phyloP scores from a whole-genome alignment of 371 early-diverging fungal genomes.

The Mucor lusitanicus region DNA sequence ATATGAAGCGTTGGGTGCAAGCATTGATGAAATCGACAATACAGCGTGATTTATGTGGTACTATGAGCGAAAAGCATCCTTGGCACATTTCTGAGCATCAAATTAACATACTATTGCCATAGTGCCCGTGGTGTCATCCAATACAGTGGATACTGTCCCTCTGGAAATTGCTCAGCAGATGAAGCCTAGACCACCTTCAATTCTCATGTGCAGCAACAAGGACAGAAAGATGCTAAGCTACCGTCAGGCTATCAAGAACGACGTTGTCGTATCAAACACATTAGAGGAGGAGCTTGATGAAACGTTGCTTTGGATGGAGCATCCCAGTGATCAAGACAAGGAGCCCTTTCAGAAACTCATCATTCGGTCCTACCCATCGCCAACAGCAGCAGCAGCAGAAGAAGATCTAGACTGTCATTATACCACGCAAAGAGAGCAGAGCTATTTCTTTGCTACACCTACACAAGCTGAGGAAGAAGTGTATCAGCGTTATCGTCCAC shows the following conservation, averaged over 20 bases:
- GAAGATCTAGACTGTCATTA: not conserved
- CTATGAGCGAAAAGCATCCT: no score
- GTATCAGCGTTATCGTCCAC: not conserved
- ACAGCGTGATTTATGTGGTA: conserved; percentile 42
- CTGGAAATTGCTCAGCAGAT: conserved; percentile 58
- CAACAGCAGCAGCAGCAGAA: not conserved
- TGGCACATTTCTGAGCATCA: not conserved
- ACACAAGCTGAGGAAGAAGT: not conserved
- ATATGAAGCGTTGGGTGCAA: conserved; percentile 62
- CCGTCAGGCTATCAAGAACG: not conserved
- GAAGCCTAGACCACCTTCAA: conserved; percentile 63
- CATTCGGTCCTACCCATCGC: not conserved
- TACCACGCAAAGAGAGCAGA: not conserved
- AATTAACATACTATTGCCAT: not conserved
- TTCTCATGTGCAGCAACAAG: conserved; percentile 25
- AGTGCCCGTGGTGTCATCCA: conserved; percentile 67
- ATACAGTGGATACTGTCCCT: conserved; percentile 57
- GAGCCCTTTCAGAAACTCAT: not conserved
- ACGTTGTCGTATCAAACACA: not conserved
- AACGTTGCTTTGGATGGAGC: conserved; percentile 15
- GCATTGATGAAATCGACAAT: conserved; percentile 73
- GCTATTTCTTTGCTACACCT: not conserved
- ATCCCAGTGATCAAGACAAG: not conserved
- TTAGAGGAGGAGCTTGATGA: conserved; percentile 4
- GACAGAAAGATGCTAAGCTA: not conserved